Percentiles rank a stretch among this genome's conserved stretches.
phyloP scores from a whole-genome alignment of 2,329 filamentous ascomycete species.

The Ceratocystis ficicola region DNA sequence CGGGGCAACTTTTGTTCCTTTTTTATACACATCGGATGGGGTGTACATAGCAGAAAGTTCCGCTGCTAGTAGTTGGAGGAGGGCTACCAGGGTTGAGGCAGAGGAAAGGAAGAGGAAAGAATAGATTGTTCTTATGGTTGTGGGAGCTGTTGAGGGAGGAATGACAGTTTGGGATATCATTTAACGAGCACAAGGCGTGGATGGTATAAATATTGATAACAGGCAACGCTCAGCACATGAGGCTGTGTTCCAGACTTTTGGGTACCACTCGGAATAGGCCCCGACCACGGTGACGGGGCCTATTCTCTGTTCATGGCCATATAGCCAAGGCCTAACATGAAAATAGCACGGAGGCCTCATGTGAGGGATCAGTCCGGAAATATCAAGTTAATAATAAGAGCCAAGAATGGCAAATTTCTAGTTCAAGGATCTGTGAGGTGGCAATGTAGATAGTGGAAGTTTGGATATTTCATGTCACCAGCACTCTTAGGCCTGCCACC shows the following conservation, averaged over 20 bases:
- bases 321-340: neutral
- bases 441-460: neutral
- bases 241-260: neutral
- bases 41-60: neutral
- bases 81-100: neutral
- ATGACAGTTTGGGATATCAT: neutral
- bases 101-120: neutral
- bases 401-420: neutral
- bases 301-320: neutral
- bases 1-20: neutral
- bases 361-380: neutral
- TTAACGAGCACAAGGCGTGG: neutral
- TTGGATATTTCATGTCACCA: neutral
- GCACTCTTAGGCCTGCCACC: neutral
- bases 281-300: neutral
- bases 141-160: neutral
- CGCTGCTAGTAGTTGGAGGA: neutral
- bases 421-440: neutral
- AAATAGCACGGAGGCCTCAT: constrained; percentile 3
- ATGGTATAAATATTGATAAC: neutral
- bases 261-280: constrained; percentile 1
- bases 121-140: neutral
- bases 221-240: neutral
- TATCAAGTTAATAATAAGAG: neutral
- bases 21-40: neutral